These are phyloP conservation scores for Kwoniella sp. DNA, from an alignment of 768 basidiomycete species.

Conservation along the genomic window DNA sequence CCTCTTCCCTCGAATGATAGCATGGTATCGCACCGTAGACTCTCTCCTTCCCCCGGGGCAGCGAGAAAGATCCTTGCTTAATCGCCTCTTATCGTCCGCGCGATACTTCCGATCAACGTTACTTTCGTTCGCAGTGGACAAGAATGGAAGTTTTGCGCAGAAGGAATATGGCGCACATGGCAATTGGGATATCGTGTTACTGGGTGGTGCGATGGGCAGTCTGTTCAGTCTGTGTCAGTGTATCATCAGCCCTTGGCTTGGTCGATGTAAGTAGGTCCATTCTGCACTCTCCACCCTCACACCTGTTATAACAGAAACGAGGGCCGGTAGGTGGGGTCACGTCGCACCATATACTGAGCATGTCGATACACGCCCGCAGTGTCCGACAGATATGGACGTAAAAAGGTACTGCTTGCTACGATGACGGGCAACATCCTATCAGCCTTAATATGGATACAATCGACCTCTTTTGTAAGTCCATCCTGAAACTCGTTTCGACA, in stretches of 20 bases:
- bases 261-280: conserved; percentile 55
- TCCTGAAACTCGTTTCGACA: not conserved
- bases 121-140: conserved; percentile 42
- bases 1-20: conserved; percentile 91
- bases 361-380: no score
- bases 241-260: conserved; percentile 77
- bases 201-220: conserved; percentile 88
- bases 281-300: not conserved
- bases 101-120: conserved; percentile 69
- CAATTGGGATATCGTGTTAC: conserved; percentile 89
- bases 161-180: conserved; percentile 40
- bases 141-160: not conserved
- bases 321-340: no score
- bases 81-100: not conserved
- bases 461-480: conserved; percentile 76
- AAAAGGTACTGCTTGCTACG: conserved; percentile 74
- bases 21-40: conserved; percentile 74
- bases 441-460: conserved; percentile 87
- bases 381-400: conserved; percentile 88
- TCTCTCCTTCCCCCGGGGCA: conserved; percentile 37
- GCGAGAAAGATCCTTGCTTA: not conserved
- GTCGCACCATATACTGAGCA: no score
- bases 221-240: conserved; percentile 57
- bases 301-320: not conserved
- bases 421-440: conserved; percentile 94